Evolutionary conservation across 139 green algal species (phyloP), one percentile per base, ranked within the genome.

Genomic region (Chlamydomonas incerta): DNA sequence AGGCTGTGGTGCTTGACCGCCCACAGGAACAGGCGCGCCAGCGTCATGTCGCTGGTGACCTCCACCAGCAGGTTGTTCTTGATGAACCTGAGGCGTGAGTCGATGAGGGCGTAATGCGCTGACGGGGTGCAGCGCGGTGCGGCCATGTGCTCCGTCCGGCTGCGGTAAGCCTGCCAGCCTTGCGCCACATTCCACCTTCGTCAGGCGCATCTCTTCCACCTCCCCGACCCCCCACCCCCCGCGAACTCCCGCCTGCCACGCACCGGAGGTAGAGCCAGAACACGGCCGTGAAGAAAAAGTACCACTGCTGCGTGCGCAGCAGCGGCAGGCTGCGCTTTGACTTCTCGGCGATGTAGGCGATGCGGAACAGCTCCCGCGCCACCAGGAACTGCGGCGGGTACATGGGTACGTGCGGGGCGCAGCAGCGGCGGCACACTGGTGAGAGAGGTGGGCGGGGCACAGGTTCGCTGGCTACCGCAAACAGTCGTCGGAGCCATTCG

Each of bases 251-350:
- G n/a, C 31, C n/a, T 1, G 20, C 4, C 17, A 14, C 90, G 79
- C 52, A 98, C 92, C 97, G 90, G 34, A 97, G 87, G 81, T 99
- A 98, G 57, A 98, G 85, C 92, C 95, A 99, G 89, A 99, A 98
- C 31, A 93, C 87, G 1, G 97, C 94, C 20, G 97, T 94, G 26
- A 90, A 74, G 85, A 98, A 99, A 90, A 98, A 99, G 86, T 96
- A 98, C 96, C 96, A 98, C 87, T 97, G 95, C 91, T 96, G 93
- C 5, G 90, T 90, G 5, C 93, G 73, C 85, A 96, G 95, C 28
- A 93, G 90, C 26, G 93, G 92, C 47, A 96, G 83, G 76, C 89
- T 92, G 41, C 76, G 73, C 65, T 97, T 90, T 9, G 77, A 83
- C 81, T 95, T 79, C 75, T 96, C 91, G 0, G 92, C 83, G 13